Conservation (phyloP, 352 stramenopile species). For the Phytophthora citrophthora region DNA sequence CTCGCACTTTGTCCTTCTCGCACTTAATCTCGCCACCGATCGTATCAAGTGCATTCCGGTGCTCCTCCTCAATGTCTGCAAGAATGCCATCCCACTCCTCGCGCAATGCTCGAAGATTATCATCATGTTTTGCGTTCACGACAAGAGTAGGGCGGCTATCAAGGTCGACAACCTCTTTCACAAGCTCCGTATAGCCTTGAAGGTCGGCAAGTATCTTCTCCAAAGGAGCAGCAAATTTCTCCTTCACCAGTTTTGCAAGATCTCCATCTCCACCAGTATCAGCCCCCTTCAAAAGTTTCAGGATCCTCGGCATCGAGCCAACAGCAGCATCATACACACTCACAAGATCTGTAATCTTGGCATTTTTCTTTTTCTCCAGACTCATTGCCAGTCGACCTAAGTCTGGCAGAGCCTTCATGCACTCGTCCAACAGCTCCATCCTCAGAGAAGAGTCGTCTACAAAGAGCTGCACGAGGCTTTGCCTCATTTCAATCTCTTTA, state of each 20-base stretch:
- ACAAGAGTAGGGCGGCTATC: slow-evolving; percentile 80
- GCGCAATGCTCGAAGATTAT: slow-evolving; percentile 77
- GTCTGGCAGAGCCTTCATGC: slow-evolving; percentile 86
- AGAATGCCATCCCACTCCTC: slow-evolving; percentile 80
- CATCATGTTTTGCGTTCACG: slow-evolving; percentile 86
- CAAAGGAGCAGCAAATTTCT: slow-evolving; percentile 54
- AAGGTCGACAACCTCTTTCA: slow-evolving; percentile 87
- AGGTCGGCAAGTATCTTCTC: slow-evolving; percentile 73
- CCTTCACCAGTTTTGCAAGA: slow-evolving; percentile 44
- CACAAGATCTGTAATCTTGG: slow-evolving; percentile 83
- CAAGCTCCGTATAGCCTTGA: slow-evolving; percentile 67
- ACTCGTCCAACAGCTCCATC: slow-evolving; percentile 90
- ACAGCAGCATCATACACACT: slow-evolving; percentile 85
- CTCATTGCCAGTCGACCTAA: slow-evolving; percentile 71
- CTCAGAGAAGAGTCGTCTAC: slow-evolving; percentile 89
- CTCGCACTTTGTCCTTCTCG: slow-evolving; percentile 92
- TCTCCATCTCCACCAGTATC: slow-evolving; percentile 34
- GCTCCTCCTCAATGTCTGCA: slow-evolving; percentile 84
- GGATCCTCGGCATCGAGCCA: slow-evolving; percentile 68
- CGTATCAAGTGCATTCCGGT: slow-evolving; percentile 57
- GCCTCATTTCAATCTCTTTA: slow-evolving; percentile 83
- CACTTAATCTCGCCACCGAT: slow-evolving; percentile 91
- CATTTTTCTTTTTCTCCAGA: slow-evolving; percentile 74
- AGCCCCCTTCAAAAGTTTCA: slow-evolving; percentile 50
- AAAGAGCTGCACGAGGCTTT: slow-evolving; percentile 93